Evolutionary conservation across 176 grass and related monocot species (phyloP), one percentile per base, ranked within the genome.

Genomic region (Chrysopogon serrulatus): DNA sequence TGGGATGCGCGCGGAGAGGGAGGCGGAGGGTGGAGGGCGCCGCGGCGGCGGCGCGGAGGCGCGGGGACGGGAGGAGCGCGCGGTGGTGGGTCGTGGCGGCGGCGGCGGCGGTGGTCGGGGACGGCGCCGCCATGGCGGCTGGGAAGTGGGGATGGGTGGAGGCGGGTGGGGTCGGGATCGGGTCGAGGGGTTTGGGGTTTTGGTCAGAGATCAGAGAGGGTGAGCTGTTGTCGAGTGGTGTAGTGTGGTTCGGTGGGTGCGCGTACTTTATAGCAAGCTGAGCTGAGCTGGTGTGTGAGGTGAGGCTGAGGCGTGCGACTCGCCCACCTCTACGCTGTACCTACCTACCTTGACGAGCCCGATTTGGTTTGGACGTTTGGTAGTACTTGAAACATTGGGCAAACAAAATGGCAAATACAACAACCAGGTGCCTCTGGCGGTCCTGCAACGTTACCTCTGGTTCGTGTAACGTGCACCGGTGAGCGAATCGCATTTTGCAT

Each of bases 71-170:
- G 21, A 76, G 80, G 70, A 48, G 26, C 77, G 59, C 19, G 82
- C 76, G 78, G 82, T 45, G 60, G 82, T 66, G 33, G 62, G 69
- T 42, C 54, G n/a, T n/a, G n/a, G 78, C 11, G 84, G 59, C 54
- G 66, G n/a, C n/a, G n/a, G n/a, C n/a, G n/a, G 77, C n/a, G 63
- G 88, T 73, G 44, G 83, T 78, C 27, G 80, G 79, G 47, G 75
- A 19, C 36, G 84, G 88, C 88, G 88, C 84, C 88, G 88, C 88
- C 88, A 90, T 90, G 79, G 40, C 16, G 67, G 27, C 18, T 40
- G 10, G 5, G 26, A n/a, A n/a, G n/a, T n/a, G n/a, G n/a, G n/a
- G n/a, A n/a, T n/a, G 57, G 65, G 10, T 34, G 37, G 17, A 68
- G 41, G 17, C 41, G 5, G 61, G 41, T 10, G 0, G 79, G 68